Percentiles rank a stretch among this genome's conserved stretches.
phyloP scores from a whole-genome alignment of 2,329 filamentous ascomycete genomes.

The Talaromyces sp. region DNA sequence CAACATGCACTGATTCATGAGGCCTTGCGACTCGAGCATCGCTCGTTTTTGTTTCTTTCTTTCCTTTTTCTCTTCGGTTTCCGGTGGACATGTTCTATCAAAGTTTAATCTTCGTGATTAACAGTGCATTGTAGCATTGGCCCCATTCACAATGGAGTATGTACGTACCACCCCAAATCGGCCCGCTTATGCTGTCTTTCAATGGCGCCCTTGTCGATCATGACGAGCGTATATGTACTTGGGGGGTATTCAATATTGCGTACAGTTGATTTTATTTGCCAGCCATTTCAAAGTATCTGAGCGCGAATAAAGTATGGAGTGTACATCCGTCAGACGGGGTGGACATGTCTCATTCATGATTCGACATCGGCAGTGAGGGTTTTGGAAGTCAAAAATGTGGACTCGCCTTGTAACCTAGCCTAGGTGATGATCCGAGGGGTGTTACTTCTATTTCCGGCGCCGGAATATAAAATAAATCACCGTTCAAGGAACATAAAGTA shows the following conservation, averaged over 20 bases:
- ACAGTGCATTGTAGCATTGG: not conserved
- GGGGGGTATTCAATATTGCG: not conserved
- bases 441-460: not conserved
- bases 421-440: not conserved
- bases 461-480: not conserved
- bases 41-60: not conserved
- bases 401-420: not conserved
- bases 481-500: not conserved
- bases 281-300: not conserved
- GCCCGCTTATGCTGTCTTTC: not conserved
- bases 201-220: not conserved
- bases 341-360: not conserved
- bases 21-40: not conserved
- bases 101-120: not conserved
- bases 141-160: not conserved
- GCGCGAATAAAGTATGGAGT: not conserved
- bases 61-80: not conserved
- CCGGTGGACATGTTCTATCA: not conserved
- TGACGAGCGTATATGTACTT: not conserved
- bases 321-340: not conserved
- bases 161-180: not conserved
- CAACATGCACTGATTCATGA: not conserved
- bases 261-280: not conserved
- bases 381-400: not conserved
- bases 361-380: not conserved